Evolutionary conservation across 78 protist species (phyloP), one percentile per base, ranked within the genome.

Genomic region (Pelomyxa schiedti): DNA sequence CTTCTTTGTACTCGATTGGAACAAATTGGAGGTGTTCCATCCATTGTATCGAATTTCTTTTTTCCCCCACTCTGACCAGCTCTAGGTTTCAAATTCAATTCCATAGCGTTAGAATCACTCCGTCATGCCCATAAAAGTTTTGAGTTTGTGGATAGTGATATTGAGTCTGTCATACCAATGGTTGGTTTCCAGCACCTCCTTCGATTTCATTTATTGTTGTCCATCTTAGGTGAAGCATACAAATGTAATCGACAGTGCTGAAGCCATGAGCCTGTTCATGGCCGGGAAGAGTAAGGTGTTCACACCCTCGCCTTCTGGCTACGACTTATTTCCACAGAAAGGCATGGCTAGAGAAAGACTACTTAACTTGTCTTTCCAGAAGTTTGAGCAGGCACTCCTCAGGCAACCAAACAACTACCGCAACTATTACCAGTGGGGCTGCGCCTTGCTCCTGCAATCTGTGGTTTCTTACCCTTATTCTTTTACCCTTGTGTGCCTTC

Each of bases 131-230:
- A 73, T n/a, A 47, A 28, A 42, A 52, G 41, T 53, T 83, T 83
- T 58, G 84, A 83, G 40, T 83, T 83, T 71, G 83, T 83, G 2
- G 88, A 83, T 35, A 77, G 83, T 1, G 88, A 83, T 43, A 74
- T 83, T 35, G 39, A 30, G 28, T 81, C 72, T 29, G 74, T 83
- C 53, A 9, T 30, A 9, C 70, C 70, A 9, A 16, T 16, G 16
- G 58, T 47, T 16, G 32, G 58, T 47, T 47, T 47, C 32, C 58
- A 16, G 58, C 58, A 16, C 58, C 58, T 16, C 32, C 58, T 47
- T 16, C 32, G 32, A 24, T 16, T 16, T 47, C 32, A 47, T 16
- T 16, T 47, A 16, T 16, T 16, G 58, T 16, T 47, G 58, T 16
- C 30, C 65, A 40, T 42, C 86, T 8, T 69, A 69, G 68, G 83